A percentile compares a stretch with the other conserved stretches of the same genome.
Evolutionary conservation across 148 eudicot species (phyloP).

Genomic region (Tetragonia tetragonoides): DNA sequence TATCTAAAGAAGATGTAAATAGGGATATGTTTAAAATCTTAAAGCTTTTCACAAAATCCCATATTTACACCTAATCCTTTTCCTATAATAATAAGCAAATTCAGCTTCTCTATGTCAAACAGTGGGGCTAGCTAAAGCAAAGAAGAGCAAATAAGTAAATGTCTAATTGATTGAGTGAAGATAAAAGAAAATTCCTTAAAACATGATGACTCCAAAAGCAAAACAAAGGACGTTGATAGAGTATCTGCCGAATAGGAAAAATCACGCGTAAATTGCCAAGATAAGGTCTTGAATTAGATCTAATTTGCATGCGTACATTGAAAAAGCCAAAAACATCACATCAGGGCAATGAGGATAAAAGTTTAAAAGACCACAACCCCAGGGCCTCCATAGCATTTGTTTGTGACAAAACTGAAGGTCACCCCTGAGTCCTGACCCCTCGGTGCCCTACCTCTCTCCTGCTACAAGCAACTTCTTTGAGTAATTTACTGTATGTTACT

Average conservation of each 20-base stretch:
- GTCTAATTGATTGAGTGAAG: neutral
- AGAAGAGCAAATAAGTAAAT: neutral
- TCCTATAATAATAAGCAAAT: neutral
- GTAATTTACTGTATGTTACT: neutral
- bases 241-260: neutral
- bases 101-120: too few relatives aligned
- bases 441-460: neutral
- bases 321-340: neutral
- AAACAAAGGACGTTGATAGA: neutral
- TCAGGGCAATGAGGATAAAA: neutral
- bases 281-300: neutral
- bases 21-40: too few relatives aligned
- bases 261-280: too few relatives aligned
- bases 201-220: neutral
- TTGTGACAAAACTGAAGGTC: neutral
- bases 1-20: neutral
- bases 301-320: neutral
- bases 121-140: neutral
- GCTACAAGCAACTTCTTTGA: neutral
- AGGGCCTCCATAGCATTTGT: neutral
- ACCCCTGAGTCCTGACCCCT: too few relatives aligned
- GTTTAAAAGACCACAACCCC: too few relatives aligned
- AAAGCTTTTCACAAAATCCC: neutral
- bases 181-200: neutral
- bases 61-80: neutral